Evolutionary conservation across 2,329 filamentous ascomycete species (phyloP), one percentile per base, ranked within the genome.

Genomic region (Tolypocladium tundrense): DNA sequence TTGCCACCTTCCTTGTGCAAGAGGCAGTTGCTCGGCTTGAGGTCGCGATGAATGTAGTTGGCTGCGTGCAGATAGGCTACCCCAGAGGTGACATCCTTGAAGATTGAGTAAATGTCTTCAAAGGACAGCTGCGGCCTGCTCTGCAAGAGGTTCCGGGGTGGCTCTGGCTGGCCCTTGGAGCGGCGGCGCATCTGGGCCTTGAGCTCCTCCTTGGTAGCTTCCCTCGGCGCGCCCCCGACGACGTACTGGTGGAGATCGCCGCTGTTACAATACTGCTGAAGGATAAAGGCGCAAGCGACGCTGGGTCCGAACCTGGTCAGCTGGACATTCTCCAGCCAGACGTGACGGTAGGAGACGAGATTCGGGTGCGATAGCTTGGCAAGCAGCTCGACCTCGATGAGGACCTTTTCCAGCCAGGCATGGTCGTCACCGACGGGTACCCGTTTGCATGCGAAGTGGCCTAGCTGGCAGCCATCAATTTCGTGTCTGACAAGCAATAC

Each of bases 201-300:
- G 64, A 97, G 78, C 66, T 94, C 85, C 67, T 97, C 89, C 58
- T 90, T 90, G 9, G 90, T 91, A 0, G 79, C 79, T 54, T 84
- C 80, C 55, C 83, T 81, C 0, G 84, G 78, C 31, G 77, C 75
- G 7, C 86, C 82, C 8, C 88, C 86, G n/a, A 92, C 78, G 19
- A 99, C 85, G 69, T 96, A 95, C 62, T 88, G 86, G 59, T 96
- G 87, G 21, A 99, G 79, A 68, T 99, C 94, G 19, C 94, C 94
- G 1, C 87, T 82, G 69, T 99, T 97, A 75, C 95, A 99, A 67
- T 96, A 99, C 68, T 99, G 92, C 69, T 99, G 94, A 9, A 99
- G 80, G 58, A 99, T 99, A 70, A 96, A 99, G 5, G 93, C 91
- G 67, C 93, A 97, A 13, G 91, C 91, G 1, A 99, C 91, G 57